phyloP scores from a whole-genome alignment of 139 green algal genomes.

The Tetradesmus obliquus region DNA sequence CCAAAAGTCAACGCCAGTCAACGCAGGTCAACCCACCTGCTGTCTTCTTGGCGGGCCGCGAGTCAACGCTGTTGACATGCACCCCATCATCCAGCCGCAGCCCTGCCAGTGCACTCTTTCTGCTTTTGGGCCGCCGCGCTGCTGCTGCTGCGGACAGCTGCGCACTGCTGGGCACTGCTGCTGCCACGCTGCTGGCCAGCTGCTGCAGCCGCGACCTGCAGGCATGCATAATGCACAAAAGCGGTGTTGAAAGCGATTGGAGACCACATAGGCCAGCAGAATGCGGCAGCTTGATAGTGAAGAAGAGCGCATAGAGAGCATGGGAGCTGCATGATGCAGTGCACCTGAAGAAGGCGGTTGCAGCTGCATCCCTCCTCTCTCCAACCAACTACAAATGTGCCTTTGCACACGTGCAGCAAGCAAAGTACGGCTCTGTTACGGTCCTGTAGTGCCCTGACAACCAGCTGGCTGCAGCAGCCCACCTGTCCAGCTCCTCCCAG shows the following conservation, averaged over 20 bases:
- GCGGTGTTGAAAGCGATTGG: too few species aligned
- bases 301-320: too few species aligned
- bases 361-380: too few species aligned
- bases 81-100: neutral
- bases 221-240: too few species aligned
- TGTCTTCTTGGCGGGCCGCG: conserved; percentile 37
- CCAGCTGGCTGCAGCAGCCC: neutral
- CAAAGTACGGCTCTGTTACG: neutral
- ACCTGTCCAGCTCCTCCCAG: conserved; percentile 57
- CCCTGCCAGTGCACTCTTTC: neutral
- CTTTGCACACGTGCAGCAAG: too few species aligned
- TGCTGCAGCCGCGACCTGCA: conserved; percentile 10
- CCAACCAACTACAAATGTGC: too few species aligned
- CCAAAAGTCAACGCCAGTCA: neutral
- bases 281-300: too few species aligned
- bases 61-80: conserved; percentile 10
- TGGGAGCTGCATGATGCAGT: too few species aligned
- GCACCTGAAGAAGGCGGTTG: too few species aligned
- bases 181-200: neutral
- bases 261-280: too few species aligned
- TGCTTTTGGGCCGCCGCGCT: conserved; percentile 8
- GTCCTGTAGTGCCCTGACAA: neutral
- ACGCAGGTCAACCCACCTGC: neutral
- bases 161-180: conserved; percentile 15
- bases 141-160: conserved; percentile 32